These are phyloP conservation scores for Rhodotorula diobovata DNA, from an alignment of 768 basidiomycete species.

Conservation along the genomic window DNA sequence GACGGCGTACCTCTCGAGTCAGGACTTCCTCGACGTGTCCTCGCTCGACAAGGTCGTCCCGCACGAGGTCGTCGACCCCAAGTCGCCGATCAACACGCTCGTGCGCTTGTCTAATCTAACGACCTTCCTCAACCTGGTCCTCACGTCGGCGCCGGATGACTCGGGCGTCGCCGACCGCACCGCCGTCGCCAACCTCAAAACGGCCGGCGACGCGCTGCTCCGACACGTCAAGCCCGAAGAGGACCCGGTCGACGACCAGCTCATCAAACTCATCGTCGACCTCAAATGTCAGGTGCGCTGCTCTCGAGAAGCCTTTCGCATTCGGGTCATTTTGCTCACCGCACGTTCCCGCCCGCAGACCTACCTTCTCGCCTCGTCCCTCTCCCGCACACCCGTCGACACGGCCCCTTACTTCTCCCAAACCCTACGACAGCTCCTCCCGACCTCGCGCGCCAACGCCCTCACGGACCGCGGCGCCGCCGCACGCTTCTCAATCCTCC, in stretches of 20 bases:
- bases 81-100: background rate
- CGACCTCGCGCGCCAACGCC: background rate
- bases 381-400: background rate
- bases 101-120: background rate
- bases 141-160: background rate
- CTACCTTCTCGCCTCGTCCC: background rate
- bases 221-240: background rate
- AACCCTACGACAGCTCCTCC: background rate
- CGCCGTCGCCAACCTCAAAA: background rate
- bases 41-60: background rate
- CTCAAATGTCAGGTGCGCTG: slow-evolving; percentile 22
- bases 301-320: background rate
- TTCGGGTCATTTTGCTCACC: too few relatives aligned
- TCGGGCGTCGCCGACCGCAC: background rate
- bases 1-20: background rate
- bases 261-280: background rate
- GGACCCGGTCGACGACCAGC: background rate
- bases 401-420: background rate
- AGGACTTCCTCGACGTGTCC: background rate
- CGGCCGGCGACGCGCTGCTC: background rate
- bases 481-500: background rate
- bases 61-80: background rate
- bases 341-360: background rate
- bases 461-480: background rate
- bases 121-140: slow-evolving; percentile 21